Conservation (phyloP, 495 filamentous ascomycete species). For the Xanthoparmelia taractica region DNA sequence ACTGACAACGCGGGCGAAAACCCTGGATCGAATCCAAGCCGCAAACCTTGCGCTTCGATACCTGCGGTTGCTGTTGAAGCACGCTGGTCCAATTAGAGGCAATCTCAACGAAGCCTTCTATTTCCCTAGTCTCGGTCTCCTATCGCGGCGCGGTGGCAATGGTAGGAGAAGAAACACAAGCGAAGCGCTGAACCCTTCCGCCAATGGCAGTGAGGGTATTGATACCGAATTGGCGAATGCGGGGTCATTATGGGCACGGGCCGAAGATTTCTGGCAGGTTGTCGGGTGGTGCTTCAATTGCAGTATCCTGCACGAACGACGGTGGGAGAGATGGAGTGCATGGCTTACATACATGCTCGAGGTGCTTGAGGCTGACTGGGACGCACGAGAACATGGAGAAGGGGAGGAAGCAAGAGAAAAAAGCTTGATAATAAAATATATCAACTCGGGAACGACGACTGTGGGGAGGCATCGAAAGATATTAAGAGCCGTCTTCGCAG, state of each 20-base stretch:
- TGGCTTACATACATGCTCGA: slow-evolving; percentile 79
- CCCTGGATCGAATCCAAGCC: slow-evolving; percentile 44
- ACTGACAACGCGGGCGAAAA: slow-evolving; percentile 55
- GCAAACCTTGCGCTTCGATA: slow-evolving; percentile 49
- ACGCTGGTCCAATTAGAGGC: slow-evolving; percentile 45
- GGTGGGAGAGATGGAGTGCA: slow-evolving; percentile 77
- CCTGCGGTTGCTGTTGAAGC: slow-evolving; percentile 47
- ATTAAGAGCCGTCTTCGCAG: slow-evolving; percentile 56
- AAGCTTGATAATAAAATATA: slow-evolving; percentile 52
- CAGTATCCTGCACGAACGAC: slow-evolving; percentile 55
- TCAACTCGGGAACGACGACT: slow-evolving; percentile 32
- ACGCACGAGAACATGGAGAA: slow-evolving; percentile 39
- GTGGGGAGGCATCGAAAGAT: slow-evolving; percentile 45
- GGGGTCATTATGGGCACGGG: slow-evolving; percentile 62
- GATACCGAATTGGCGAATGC: slow-evolving; percentile 50
- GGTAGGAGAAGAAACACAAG: slow-evolving; percentile 25
- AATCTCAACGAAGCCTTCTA: slow-evolving; percentile 46
- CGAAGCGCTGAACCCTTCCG: slow-evolving; percentile 19
- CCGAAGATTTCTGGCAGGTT: slow-evolving; percentile 80
- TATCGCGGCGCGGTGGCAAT: slow-evolving; percentile 33
- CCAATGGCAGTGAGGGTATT: slow-evolving; percentile 37
- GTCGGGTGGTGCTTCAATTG: slow-evolving; percentile 95
- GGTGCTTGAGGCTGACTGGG: slow-evolving; percentile 68
- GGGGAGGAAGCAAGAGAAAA: slow-evolving; percentile 32
- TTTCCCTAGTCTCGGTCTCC: slow-evolving; percentile 32